These are phyloP conservation scores for Domatiomyces catenatus DNA, from an alignment of 2,329 filamentous ascomycete species.

Conservation along the genomic window DNA sequence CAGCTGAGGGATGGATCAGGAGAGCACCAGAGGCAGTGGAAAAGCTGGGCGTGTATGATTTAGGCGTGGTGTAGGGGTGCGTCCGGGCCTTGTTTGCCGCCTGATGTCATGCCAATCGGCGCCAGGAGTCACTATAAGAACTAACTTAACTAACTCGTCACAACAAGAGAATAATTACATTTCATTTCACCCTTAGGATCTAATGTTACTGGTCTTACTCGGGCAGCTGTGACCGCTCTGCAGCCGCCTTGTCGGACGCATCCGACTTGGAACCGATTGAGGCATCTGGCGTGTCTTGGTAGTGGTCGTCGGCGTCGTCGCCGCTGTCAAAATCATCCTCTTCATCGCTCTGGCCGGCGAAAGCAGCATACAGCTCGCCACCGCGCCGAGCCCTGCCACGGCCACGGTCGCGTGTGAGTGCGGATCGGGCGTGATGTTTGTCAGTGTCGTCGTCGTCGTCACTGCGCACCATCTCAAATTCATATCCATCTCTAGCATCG, in stretches of 20 bases:
- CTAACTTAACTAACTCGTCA: neutral
- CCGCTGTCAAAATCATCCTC: constrained; percentile 14
- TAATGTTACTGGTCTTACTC: neutral
- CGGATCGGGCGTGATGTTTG: constrained; percentile 25
- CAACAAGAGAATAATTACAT: neutral
- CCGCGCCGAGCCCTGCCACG: constrained; percentile 43
- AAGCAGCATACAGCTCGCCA: constrained; percentile 91
- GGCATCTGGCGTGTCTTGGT: constrained; percentile 15
- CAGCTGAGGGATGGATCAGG: neutral
- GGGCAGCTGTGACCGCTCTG: neutral
- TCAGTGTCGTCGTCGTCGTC: constrained; percentile 47
- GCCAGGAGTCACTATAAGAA: neutral
- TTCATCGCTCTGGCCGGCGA: constrained; percentile 81
- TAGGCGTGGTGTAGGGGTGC: neutral
- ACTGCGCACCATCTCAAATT: constrained; percentile 83
- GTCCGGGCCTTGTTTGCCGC: neutral
- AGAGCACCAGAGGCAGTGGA: neutral
- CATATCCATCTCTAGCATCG: constrained; percentile 66
- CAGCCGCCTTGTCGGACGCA: neutral
- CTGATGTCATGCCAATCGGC: neutral
- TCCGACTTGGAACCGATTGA: neutral
- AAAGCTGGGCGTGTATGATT: neutral
- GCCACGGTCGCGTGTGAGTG: constrained; percentile 30
- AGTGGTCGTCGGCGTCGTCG: constrained; percentile 22
- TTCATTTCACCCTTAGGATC: neutral